phyloP scores from a whole-genome alignment of 805 yeast genomes.

The Metschnikowia hibisci region DNA sequence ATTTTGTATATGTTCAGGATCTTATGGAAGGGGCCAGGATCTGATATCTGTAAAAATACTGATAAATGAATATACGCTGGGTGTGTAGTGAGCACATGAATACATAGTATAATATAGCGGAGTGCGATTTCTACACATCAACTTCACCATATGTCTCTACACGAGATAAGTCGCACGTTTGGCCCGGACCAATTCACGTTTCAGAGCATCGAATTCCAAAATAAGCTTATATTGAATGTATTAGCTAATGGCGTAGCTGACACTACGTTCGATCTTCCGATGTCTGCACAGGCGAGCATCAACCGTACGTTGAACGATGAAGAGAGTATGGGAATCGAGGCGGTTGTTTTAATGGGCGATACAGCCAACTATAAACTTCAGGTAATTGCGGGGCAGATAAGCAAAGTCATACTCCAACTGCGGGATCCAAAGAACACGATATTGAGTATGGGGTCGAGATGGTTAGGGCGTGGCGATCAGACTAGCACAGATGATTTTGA shows the following conservation, averaged over 20 bases:
- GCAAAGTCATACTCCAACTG: constrained; percentile 34
- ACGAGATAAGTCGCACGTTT: constrained; percentile 5
- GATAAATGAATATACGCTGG: no score
- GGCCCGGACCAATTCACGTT: constrained; percentile 13
- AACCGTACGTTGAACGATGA: constrained; percentile 13
- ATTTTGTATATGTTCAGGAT: no score
- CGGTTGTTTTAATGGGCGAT: constrained; percentile 45
- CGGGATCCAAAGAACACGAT: constrained; percentile 36
- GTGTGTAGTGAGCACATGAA: no score
- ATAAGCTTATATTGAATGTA: constrained; percentile 37
- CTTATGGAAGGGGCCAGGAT: no score
- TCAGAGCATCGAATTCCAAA: constrained; percentile 31
- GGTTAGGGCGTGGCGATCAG: constrained; percentile 40
- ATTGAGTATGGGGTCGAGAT: constrained; percentile 43
- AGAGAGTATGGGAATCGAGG: constrained; percentile 37
- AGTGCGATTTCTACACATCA: no score
- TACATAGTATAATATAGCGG: no score
- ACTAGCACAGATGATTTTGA: constrained; percentile 38
- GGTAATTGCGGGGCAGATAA: constrained; percentile 48
- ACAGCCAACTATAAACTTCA: constrained; percentile 44
- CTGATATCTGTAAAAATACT: no score
- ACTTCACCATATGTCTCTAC: neutral
- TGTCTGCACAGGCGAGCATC: constrained; percentile 19
- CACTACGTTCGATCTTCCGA: constrained; percentile 43
- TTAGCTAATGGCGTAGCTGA: constrained; percentile 46